phyloP scores from a whole-genome alignment of 495 filamentous ascomycete species.

The Penicillium ochrochloron region DNA sequence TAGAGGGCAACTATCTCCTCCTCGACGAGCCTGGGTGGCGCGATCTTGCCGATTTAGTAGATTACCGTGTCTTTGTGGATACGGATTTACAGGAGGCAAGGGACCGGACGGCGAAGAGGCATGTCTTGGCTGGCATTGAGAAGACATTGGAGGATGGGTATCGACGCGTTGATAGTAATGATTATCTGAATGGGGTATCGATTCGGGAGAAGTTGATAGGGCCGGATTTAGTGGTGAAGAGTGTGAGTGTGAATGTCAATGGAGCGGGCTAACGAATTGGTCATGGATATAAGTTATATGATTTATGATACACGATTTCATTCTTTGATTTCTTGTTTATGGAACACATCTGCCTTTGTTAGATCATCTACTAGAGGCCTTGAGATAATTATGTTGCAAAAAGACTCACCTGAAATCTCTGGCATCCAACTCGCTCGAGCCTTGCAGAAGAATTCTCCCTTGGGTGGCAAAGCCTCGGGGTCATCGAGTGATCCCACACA shows the following conservation, averaged over 20 bases:
- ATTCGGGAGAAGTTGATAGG: constrained; percentile 34
- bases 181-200: constrained; percentile 43
- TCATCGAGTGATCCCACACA: constrained; percentile 69
- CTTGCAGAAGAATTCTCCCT: constrained; percentile 72
- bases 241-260: constrained; percentile 17
- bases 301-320: constrained; percentile 26
- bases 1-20: constrained; percentile 48
- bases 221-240: constrained; percentile 38
- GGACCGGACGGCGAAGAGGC: constrained; percentile 41
- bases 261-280: no score
- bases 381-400: not conserved
- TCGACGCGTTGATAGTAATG: constrained; percentile 45
- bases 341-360: constrained; percentile 54
- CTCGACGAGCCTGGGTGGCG: constrained; percentile 40
- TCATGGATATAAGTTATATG: not conserved
- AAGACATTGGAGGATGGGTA: constrained; percentile 44
- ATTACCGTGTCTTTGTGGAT: constrained; percentile 46
- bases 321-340: constrained; percentile 63
- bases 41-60: constrained; percentile 30
- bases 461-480: constrained; percentile 62
- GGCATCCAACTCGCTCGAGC: constrained; percentile 65
- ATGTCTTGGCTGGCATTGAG: constrained; percentile 47
- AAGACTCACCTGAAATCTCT: constrained; percentile 56
- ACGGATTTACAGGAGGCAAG: constrained; percentile 38
- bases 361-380: not conserved